phyloP scores from a whole-genome alignment of 2,329 filamentous ascomycete species.

The Ascosphaera aggregata region DNA sequence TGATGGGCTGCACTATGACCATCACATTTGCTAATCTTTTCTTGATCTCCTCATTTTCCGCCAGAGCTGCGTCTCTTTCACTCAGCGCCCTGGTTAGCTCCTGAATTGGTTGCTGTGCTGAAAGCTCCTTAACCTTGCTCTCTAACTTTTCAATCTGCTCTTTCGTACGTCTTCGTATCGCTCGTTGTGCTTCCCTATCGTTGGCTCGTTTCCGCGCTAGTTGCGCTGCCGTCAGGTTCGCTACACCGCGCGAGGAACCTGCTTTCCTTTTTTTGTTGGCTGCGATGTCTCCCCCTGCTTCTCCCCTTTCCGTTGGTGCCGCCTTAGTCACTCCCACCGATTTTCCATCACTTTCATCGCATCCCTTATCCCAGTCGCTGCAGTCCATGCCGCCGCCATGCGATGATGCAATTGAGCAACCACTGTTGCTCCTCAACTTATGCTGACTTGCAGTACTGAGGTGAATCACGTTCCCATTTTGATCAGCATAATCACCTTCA shows the following conservation, averaged over 20 bases:
- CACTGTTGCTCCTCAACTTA: neutral
- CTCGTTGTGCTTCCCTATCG: slow-evolving; percentile 68
- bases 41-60: slow-evolving; percentile 59
- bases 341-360: neutral
- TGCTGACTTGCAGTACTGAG: neutral
- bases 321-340: neutral
- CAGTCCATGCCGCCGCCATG: neutral
- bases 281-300: neutral
- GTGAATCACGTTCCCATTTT: neutral
- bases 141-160: slow-evolving; percentile 56
- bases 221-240: slow-evolving; percentile 70
- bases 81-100: slow-evolving; percentile 55
- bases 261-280: slow-evolving; percentile 20
- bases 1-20: slow-evolving; percentile 24
- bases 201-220: slow-evolving; percentile 78
- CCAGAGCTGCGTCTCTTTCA: slow-evolving; percentile 54
- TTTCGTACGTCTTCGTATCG: slow-evolving; percentile 63
- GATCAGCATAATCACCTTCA: no score
- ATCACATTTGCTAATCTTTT: slow-evolving; percentile 42
- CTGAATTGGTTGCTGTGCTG: slow-evolving; percentile 58
- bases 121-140: slow-evolving; percentile 48
- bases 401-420: neutral
- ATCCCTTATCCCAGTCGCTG: neutral
- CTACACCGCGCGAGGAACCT: slow-evolving; percentile 43
- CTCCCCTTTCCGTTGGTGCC: neutral